phyloP scores from a whole-genome alignment of 176 grass and related monocot species.

The Avena atlantica region DNA sequence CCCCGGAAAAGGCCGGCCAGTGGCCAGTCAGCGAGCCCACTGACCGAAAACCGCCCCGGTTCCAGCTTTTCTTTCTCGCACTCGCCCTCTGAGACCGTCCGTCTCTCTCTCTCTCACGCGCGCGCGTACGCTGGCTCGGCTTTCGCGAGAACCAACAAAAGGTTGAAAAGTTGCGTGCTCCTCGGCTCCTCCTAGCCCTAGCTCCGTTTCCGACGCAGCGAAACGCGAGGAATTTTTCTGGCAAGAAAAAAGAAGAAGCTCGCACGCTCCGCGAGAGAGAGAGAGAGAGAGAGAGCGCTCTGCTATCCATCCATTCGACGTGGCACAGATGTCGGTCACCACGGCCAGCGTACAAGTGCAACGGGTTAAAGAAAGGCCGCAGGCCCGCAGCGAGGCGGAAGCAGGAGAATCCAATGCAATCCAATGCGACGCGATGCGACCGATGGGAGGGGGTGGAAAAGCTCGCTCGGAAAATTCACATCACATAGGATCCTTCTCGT shows the following conservation, averaged over 20 bases:
- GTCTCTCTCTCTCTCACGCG: neutral
- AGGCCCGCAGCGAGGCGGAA: neutral
- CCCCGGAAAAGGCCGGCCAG: neutral
- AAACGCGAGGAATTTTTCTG: conserved; percentile 11
- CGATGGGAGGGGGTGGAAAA: neutral
- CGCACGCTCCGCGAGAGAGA: too few relatives aligned
- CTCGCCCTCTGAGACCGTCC: neutral
- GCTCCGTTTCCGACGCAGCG: conserved; percentile 31
- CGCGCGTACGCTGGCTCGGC: neutral
- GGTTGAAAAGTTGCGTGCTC: conserved; percentile 29
- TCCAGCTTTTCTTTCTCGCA: conserved; percentile 21
- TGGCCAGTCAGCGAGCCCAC: neutral
- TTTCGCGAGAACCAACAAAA: conserved; percentile 45
- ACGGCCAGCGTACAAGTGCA: neutral
- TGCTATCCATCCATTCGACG: neutral
- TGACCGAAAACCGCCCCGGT: conserved; percentile 24
- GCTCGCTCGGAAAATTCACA: neutral
- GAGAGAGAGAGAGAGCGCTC: neutral
- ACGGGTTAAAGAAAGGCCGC: conserved; percentile 25
- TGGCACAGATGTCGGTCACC: conserved; percentile 27
- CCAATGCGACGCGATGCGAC: conserved; percentile 8
- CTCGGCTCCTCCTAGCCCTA: neutral
- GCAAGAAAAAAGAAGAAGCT: neutral
- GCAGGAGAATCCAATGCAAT: conserved; percentile 53
- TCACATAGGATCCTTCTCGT: conserved; percentile 48